Evolutionary conservation across 495 filamentous ascomycete species (phyloP).

Genomic region (Podospora tetraspora): DNA sequence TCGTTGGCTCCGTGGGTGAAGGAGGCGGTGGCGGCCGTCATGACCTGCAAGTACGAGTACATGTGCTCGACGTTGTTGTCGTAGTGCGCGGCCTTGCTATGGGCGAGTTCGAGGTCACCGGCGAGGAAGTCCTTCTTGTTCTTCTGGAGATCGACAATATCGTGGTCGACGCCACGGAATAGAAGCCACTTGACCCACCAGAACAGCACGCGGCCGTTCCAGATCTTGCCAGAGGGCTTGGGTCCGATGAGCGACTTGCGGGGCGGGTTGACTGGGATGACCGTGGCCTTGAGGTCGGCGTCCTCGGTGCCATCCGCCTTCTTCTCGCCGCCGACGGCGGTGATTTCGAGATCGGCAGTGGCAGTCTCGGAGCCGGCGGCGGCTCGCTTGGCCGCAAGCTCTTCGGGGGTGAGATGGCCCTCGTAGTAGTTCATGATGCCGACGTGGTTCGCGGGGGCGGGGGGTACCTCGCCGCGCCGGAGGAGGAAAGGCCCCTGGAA

Average conservation of each 20-base stretch:
- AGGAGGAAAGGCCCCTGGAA: constrained; percentile 52
- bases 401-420: constrained; percentile 38
- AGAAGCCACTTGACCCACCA: constrained; percentile 43
- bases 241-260: constrained; percentile 29
- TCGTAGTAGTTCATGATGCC: constrained; percentile 52
- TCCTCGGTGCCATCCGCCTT: neutral
- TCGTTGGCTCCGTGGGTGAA: constrained; percentile 77
- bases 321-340: constrained; percentile 9
- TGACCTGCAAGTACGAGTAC: constrained; percentile 66
- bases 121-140: constrained; percentile 21
- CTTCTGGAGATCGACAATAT: constrained; percentile 46
- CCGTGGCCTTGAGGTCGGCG: neutral
- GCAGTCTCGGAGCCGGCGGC: constrained; percentile 20
- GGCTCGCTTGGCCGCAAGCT: constrained; percentile 36
- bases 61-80: constrained; percentile 72
- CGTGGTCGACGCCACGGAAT: constrained; percentile 57
- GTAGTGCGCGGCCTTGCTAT: constrained; percentile 59
- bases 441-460: constrained; percentile 35
- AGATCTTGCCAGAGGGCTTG: constrained; percentile 34
- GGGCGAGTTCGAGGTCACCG: constrained; percentile 50
- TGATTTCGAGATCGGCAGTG: constrained; percentile 21
- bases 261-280: constrained; percentile 7
- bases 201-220: constrained; percentile 35
- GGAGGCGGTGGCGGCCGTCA: constrained; percentile 67
- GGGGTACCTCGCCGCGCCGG: constrained; percentile 44